phyloP scores from a whole-genome alignment of 495 filamentous ascomycete species.

The Aspergillus campestris region DNA sequence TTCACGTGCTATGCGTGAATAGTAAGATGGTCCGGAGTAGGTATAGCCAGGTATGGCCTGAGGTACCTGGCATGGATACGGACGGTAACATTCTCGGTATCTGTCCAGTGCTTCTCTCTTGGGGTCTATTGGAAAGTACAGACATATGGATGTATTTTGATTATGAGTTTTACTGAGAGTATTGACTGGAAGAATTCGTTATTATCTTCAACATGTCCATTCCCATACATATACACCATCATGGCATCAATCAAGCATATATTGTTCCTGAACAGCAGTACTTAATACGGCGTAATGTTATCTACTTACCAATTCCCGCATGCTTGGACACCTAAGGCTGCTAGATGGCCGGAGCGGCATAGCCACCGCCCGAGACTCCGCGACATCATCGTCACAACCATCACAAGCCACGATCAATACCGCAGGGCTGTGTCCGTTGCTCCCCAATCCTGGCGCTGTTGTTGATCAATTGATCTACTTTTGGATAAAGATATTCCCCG shows the following conservation, averaged over 20 bases:
- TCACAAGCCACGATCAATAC: neutral
- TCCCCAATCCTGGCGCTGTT: neutral
- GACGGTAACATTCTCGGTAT: too few species aligned
- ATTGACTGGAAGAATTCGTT: too few species aligned
- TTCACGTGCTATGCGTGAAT: too few species aligned
- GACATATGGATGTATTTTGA: too few species aligned
- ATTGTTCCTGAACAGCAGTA: neutral
- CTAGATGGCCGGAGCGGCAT: slow-evolving; percentile 2
- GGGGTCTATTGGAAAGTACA: too few species aligned
- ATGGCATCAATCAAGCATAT: neutral
- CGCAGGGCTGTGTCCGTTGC: neutral
- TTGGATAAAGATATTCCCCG: neutral
- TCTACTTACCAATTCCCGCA: neutral
- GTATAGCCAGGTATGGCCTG: too few species aligned
- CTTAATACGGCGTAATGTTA: neutral
- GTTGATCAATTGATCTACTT: neutral
- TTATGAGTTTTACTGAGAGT: too few species aligned
- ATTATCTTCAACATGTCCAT: too few species aligned
- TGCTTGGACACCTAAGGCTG: slow-evolving; percentile 8
- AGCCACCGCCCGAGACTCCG: slow-evolving; percentile 13
- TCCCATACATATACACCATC: neutral
- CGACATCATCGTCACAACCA: slow-evolving; percentile 8
- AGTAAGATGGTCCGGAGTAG: too few species aligned
- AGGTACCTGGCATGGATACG: too few species aligned
- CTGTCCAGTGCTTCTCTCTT: too few species aligned